Evolutionary conservation across 2,329 filamentous ascomycete species (phyloP).

Genomic region (Ophiocordyceps camponoti-leonardi): DNA sequence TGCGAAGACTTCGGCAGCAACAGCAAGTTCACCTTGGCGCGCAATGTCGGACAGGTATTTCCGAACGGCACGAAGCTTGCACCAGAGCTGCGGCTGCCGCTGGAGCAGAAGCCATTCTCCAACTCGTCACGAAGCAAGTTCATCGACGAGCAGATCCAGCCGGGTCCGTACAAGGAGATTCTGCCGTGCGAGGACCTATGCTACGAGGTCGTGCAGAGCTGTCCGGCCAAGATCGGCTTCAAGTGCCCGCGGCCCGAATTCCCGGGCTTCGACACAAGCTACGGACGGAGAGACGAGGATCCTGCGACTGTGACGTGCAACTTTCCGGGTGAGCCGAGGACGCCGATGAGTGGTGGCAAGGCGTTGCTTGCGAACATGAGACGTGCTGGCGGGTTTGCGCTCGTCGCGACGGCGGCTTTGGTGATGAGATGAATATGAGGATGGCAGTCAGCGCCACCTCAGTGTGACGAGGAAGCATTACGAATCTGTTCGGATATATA

Average conservation of each 20-base stretch:
- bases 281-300: conserved; percentile 12
- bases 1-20: conserved; percentile 64
- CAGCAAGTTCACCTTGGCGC: conserved; percentile 26
- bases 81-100: conserved; percentile 11
- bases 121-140: conserved; percentile 46
- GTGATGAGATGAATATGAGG: background rate
- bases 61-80: conserved; percentile 46
- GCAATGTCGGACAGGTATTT: conserved; percentile 57
- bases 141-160: conserved; percentile 55
- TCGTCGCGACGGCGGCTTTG: background rate
- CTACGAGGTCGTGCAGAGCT: conserved; percentile 70
- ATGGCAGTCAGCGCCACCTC: background rate
- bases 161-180: conserved; percentile 88
- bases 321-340: conserved; percentile 19
- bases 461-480: background rate
- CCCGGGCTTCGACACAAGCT: conserved; percentile 17
- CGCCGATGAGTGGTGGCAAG: conserved; percentile 8
- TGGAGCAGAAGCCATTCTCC: conserved; percentile 8
- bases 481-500: background rate
- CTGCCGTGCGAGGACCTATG: conserved; percentile 80
- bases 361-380: conserved; percentile 3
- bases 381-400: background rate
- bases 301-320: conserved; percentile 16
- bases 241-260: conserved; percentile 42
- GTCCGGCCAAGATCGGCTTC: conserved; percentile 62